Evolutionary conservation across 768 basidiomycete genomes (phyloP), one percentile per base, ranked within the genome.

Genomic region (Pleurotus cornucopiae): DNA sequence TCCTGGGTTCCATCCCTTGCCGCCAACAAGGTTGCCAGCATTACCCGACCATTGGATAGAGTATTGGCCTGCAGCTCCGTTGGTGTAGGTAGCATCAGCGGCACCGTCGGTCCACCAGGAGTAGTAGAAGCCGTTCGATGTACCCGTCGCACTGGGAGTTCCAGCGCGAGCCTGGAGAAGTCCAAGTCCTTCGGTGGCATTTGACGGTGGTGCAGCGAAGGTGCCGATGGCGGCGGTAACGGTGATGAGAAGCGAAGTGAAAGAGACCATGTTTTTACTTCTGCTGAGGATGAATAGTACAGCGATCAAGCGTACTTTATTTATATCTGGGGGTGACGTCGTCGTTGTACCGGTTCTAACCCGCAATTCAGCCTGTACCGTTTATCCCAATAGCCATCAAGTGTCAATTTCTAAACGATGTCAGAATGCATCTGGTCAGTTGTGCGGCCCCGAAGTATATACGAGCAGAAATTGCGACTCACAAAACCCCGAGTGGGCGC

Each of bases 21-120:
- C 74, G 46, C 65, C 74, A 12, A 74, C 72, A 41, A 73, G 62
- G 60, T 75, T 70, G 38, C 68, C 72, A 41, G 56, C 55, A 57
- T 63, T 62, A 3, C 63, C 59, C 7, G 58, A 62, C 72, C 71
- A 71, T 18, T 60, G 61, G 41, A 76, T 55, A 48, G 57, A 63
- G 61, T 74, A 75, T 49, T 66, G 46, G 13, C 71, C 71, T 30
- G 57, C 64, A 14, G 30, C 38, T 4, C 59, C 61, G 55, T 70
- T 70, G 46, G 68, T 69, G 64, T 71, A 72, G 55, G 65, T 69
- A 9, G 63, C 69, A 18, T 56, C 62, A 23, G 57, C 62, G 6
- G 58, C 60, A 45, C 64, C 63, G 46, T 74, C 71, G 6, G 70
- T 69, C 67, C 68, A 74, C 62, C 66, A 66, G 18, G 70, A 72